phyloP scores from a whole-genome alignment of 805 yeast genomes.

The Schwanniomyces polymorphus region DNA sequence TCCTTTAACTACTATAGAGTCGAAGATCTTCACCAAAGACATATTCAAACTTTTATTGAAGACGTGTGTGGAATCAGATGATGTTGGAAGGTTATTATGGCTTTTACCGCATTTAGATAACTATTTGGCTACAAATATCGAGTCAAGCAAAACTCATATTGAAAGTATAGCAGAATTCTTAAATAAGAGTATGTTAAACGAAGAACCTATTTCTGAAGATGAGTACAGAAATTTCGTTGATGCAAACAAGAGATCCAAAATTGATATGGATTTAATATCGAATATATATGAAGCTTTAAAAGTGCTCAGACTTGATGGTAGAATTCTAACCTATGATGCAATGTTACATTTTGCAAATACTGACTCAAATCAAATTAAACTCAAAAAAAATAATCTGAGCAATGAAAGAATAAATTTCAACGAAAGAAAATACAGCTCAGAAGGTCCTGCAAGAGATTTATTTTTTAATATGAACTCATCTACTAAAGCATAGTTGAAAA shows the following conservation, averaged over 20 bases:
- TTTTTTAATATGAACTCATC: conserved; percentile 2
- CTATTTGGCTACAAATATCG: conserved; percentile 9
- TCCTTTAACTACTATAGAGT: conserved; percentile 11
- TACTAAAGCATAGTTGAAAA: not conserved
- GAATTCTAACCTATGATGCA: conserved; percentile 18
- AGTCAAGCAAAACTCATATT: conserved; percentile 3
- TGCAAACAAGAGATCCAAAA: conserved; percentile 2
- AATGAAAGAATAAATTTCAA: not conserved
- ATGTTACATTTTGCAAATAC: conserved; percentile 14
- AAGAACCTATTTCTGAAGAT: not conserved
- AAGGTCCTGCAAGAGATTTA: not conserved
- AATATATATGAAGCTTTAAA: conserved; percentile 18
- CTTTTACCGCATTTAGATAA: conserved; percentile 32
- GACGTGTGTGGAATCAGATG: conserved; percentile 24
- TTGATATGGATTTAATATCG: conserved; percentile 16
- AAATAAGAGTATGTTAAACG: not conserved
- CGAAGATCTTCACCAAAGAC: conserved; percentile 18
- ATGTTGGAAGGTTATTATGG: conserved; percentile 36
- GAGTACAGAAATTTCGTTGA: not conserved
- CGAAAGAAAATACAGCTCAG: not conserved
- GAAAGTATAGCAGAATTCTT: not conserved
- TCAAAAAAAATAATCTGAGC: not conserved
- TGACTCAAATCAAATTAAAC: not conserved
- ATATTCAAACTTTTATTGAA: conserved; percentile 20
- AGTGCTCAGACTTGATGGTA: conserved; percentile 28